Evolutionary conservation across 1,139 yeast genomes (phyloP).

Genomic region (Nakaseomyces glabratus): DNA sequence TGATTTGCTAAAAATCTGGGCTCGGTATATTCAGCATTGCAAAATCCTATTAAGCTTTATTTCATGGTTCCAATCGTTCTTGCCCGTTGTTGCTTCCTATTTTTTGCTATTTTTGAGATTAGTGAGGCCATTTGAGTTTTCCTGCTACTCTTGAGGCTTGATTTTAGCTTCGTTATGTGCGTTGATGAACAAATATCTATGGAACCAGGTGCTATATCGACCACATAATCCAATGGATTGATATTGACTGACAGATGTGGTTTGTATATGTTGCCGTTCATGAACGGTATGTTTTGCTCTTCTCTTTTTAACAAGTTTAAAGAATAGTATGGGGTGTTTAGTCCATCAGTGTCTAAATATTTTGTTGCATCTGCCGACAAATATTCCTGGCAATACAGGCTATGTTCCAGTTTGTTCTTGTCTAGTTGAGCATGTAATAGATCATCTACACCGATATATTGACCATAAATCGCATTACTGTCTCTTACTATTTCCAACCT

Average conservation of each 20-base stretch:
- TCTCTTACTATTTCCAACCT: constrained; percentile 62
- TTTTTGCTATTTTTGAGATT: too few relatives aligned
- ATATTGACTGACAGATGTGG: constrained; percentile 75
- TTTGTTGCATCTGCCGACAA: constrained; percentile 96
- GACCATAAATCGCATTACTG: constrained; percentile 52
- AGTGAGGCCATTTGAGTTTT: too few relatives aligned
- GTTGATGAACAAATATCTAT: constrained; percentile 79
- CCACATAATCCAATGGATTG: constrained; percentile 67
- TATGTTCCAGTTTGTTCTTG: constrained; percentile 74
- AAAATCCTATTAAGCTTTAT: too few relatives aligned
- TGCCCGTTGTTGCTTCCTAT: too few relatives aligned
- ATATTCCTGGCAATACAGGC: constrained; percentile 85
- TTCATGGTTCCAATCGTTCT: too few relatives aligned
- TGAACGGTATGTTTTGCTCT: constrained; percentile 46
- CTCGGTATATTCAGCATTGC: too few relatives aligned
- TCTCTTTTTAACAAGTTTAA: constrained; percentile 67
- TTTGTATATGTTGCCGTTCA: neutral
- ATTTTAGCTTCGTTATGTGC: too few relatives aligned
- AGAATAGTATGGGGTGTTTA: constrained; percentile 75
- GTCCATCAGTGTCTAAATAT: constrained; percentile 9
- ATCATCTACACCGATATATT: constrained; percentile 81
- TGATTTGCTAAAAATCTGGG: too few relatives aligned
- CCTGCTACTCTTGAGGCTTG: too few relatives aligned
- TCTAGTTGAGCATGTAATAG: constrained; percentile 72
- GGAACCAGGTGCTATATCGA: constrained; percentile 76